Conservation (phyloP, 352 stramenopile species). For the Thalassiosira livingstoniorum region DNA sequence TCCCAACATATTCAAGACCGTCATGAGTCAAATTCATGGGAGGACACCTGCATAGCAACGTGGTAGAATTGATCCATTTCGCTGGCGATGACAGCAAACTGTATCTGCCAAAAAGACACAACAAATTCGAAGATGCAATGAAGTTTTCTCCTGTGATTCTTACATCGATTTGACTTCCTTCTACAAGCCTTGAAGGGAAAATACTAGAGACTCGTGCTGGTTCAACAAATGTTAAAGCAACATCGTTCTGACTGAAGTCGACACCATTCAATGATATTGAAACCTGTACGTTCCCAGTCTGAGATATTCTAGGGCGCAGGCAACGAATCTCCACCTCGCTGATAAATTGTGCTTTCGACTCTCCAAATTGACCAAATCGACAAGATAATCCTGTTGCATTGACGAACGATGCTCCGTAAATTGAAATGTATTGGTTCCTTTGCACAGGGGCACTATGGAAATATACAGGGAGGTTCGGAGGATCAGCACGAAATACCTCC, state of each 20-base stretch:
- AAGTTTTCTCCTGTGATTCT: constrained; percentile 88
- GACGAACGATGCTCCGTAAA: constrained; percentile 60
- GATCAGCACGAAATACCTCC: constrained; percentile 42
- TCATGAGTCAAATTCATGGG: constrained; percentile 62
- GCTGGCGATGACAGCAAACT: constrained; percentile 51
- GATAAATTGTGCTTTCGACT: constrained; percentile 45
- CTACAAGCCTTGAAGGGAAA: constrained; percentile 56
- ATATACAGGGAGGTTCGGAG: constrained; percentile 43
- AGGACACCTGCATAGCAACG: constrained; percentile 52
- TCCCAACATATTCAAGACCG: constrained; percentile 46
- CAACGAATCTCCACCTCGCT: constrained; percentile 59
- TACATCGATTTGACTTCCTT: constrained; percentile 84
- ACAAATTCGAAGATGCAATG: constrained; percentile 82
- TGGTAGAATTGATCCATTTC: constrained; percentile 43
- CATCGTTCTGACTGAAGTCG: constrained; percentile 88
- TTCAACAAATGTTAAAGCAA: constrained; percentile 83
- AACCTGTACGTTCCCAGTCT: constrained; percentile 41
- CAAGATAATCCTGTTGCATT: constrained; percentile 64
- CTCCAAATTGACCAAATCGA: constrained; percentile 49
- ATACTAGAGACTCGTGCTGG: constrained; percentile 74
- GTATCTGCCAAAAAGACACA: constrained; percentile 88
- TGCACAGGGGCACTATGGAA: not conserved
- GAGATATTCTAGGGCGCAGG: constrained; percentile 31
- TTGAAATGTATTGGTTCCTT: constrained; percentile 25
- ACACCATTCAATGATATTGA: constrained; percentile 60